Conservation (phyloP, 306 rosid genomes). For the Mimosa bimucronata region DNA sequence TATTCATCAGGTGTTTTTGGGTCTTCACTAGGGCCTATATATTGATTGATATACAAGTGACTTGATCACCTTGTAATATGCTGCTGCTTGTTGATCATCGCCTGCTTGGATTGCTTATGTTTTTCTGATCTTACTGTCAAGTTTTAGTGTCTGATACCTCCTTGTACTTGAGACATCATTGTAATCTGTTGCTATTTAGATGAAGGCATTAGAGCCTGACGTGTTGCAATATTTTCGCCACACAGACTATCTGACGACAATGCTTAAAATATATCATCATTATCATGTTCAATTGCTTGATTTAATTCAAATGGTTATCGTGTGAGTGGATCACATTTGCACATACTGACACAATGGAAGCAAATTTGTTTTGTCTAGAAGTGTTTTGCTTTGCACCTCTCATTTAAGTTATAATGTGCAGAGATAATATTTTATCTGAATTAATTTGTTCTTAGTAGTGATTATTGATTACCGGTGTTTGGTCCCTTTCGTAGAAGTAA, state of each 20-base stretch:
- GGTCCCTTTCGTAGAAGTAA: not conserved
- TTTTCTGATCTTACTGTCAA: not conserved
- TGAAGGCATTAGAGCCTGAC: constrained; percentile 6
- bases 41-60: not conserved
- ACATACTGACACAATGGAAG: not conserved
- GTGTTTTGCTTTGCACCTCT: not conserved
- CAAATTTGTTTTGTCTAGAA: not conserved
- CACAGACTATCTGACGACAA: not conserved
- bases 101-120: not conserved
- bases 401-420: too few relatives aligned
- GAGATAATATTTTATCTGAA: not conserved
- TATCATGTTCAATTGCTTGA: too few relatives aligned
- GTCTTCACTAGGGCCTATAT: not conserved
- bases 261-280: not conserved
- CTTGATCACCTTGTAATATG: not conserved
- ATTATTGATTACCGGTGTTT: not conserved
- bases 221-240: not conserved
- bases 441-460: not conserved
- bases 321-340: not conserved
- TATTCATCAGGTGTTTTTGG: constrained; percentile 10
- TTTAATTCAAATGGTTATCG: not conserved
- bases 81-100: constrained; percentile 1
- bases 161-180: not conserved
- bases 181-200: constrained; percentile 2
- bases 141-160: not conserved